Conservation (phyloP, 2,329 filamentous ascomycete genomes). For the Mycosphaerella sp. region DNA sequence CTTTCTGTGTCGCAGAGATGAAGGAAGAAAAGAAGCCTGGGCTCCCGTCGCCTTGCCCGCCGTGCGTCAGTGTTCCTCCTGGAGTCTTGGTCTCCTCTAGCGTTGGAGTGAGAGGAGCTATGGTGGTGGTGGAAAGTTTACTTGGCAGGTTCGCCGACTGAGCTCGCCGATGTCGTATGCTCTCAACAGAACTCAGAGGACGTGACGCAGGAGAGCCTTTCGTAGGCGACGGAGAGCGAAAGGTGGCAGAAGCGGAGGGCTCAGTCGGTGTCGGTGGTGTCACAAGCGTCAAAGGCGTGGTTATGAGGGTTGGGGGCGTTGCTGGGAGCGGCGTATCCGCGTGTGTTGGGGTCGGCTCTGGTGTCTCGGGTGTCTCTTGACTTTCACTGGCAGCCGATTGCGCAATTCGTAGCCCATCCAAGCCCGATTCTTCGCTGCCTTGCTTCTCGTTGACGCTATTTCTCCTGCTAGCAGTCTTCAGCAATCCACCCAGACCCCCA, state of each 20-base stretch:
- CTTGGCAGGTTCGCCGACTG: conserved; percentile 52
- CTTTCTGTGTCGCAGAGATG: conserved; percentile 87
- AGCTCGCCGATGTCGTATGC: conserved; percentile 29
- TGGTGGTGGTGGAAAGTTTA: conserved; percentile 74
- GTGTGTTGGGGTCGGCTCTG: conserved; percentile 15
- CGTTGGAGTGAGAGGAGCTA: conserved; percentile 67
- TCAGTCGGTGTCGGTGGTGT: conserved; percentile 60
- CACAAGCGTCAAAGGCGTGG: conserved; percentile 52
- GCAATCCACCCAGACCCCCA: conserved; percentile 39
- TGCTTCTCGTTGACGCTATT: conserved; percentile 33
- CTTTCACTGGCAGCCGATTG: conserved; percentile 3
- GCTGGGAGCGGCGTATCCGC: conserved; percentile 34
- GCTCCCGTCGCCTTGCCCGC: conserved; percentile 34
- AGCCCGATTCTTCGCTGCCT: not conserved
- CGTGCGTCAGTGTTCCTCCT: conserved; percentile 46
- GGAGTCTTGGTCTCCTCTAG: conserved; percentile 61
- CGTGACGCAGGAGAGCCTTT: conserved; percentile 40
- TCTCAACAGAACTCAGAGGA: conserved; percentile 27
- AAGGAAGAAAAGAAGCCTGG: conserved; percentile 87
- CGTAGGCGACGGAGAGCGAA: conserved; percentile 22
- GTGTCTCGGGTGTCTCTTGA: conserved; percentile 22
- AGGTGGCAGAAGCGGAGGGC: conserved; percentile 18
- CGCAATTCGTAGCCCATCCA: not conserved
- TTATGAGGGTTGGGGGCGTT: conserved; percentile 38
- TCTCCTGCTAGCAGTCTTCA: conserved; percentile 36